Conservation (phyloP, 2,329 filamentous ascomycete genomes). For the Tolypocladium endophyticum region DNA sequence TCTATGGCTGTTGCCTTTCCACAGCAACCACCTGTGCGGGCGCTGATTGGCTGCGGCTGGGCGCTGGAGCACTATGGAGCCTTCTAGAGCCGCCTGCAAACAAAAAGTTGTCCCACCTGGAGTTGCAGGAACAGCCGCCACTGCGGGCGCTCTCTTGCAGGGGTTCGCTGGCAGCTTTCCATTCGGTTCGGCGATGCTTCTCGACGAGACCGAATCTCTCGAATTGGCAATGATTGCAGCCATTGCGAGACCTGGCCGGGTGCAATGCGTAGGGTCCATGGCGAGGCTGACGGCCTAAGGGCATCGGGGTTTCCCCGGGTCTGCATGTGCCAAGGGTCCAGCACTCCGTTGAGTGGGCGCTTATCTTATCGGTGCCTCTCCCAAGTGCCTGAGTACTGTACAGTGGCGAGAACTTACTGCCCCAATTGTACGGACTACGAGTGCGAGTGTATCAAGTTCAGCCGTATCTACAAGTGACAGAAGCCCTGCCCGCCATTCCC, state of each 20-base stretch:
- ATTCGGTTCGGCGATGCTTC: not conserved
- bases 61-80: slow-evolving; percentile 10
- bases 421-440: not conserved
- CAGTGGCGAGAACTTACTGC: too few species aligned
- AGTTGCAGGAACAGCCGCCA: not conserved
- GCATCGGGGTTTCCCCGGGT: not conserved
- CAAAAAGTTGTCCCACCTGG: not conserved
- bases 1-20: slow-evolving; percentile 25
- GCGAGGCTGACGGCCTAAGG: not conserved
- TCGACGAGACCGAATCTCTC: not conserved
- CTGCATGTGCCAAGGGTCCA: not conserved
- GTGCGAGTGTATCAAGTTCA: not conserved
- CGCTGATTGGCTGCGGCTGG: slow-evolving; percentile 14
- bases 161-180: not conserved
- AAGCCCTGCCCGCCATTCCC: not conserved
- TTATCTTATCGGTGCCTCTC: not conserved
- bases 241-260: not conserved
- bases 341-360: not conserved
- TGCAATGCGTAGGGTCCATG: not conserved
- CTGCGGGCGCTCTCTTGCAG: not conserved
- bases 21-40: slow-evolving; percentile 8
- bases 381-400: too few species aligned
- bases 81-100: slow-evolving; percentile 11
- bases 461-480: not conserved
- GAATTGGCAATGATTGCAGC: not conserved